Conservation (phyloP, 768 basidiomycete species). For the Rhizopogon roseolus region DNA sequence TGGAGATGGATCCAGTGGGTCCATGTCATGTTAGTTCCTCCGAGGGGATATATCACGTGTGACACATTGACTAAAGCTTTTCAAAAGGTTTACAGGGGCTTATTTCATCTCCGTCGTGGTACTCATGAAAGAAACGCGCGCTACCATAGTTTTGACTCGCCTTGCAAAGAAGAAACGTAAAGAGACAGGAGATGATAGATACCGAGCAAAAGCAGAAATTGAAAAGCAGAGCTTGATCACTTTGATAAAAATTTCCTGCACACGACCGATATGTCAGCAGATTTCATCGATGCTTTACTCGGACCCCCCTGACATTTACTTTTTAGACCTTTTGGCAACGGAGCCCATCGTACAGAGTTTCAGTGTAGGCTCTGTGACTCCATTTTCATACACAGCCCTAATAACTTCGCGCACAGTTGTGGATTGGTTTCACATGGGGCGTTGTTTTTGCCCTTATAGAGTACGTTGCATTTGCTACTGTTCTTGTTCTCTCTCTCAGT, state of each 20-base stretch:
- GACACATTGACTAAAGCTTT: background rate
- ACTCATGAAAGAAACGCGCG: slow-evolving; percentile 65
- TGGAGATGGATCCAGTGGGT: slow-evolving; percentile 86
- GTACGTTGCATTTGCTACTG: slow-evolving; percentile 20
- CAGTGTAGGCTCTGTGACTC: slow-evolving; percentile 38
- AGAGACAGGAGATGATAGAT: slow-evolving; percentile 56
- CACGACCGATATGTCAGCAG: slow-evolving; percentile 59
- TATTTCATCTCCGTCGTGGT: slow-evolving; percentile 46
- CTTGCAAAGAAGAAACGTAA: slow-evolving; percentile 58
- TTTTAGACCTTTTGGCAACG: slow-evolving; percentile 5
- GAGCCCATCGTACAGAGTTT: slow-evolving; percentile 72
- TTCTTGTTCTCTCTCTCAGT: slow-evolving; percentile 1
- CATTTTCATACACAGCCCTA: slow-evolving; percentile 2
- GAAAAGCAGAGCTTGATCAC: slow-evolving; percentile 48
- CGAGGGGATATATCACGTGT: background rate
- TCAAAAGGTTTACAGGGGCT: slow-evolving; percentile 45
- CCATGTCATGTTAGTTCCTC: slow-evolving; percentile 45
- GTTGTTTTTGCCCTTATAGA: slow-evolving; percentile 61
- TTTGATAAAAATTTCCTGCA: slow-evolving; percentile 63
- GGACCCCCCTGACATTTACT: background rate
- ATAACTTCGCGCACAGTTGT: slow-evolving; percentile 34
- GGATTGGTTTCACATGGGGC: slow-evolving; percentile 70
- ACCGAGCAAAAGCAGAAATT: slow-evolving; percentile 60
- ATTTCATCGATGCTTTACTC: background rate
- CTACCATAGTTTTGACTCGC: slow-evolving; percentile 59